A percentile compares a stretch with the other conserved stretches of the same genome.
phyloP scores from a whole-genome alignment of 306 rosid species.

The Malus asiatica region DNA sequence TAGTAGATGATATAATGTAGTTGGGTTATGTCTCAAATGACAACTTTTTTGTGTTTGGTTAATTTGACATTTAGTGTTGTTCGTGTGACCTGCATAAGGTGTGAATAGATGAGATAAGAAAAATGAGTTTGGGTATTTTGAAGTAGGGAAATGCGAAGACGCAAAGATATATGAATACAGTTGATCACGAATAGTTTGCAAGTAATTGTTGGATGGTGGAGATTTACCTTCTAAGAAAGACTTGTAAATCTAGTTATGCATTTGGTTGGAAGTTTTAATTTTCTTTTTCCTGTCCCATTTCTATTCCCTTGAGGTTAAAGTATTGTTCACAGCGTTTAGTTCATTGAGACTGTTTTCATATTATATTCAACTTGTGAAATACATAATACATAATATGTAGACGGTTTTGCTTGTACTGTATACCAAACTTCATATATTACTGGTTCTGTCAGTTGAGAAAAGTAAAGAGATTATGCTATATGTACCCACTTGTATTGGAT shows the following conservation, averaged over 20 bases:
- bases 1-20: neutral
- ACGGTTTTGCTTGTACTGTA: neutral
- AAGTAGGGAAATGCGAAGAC: neutral
- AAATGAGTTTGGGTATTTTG: neutral
- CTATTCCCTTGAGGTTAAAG: neutral
- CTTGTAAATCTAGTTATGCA: neutral
- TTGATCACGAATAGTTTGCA: neutral
- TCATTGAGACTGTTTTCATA: neutral
- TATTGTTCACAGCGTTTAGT: neutral
- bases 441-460: neutral
- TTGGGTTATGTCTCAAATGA: neutral
- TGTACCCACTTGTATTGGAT: neutral
- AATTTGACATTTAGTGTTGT: neutral
- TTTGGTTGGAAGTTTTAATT: neutral
- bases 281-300: neutral
- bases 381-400: neutral
- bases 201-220: neutral
- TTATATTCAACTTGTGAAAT: neutral
- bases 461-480: neutral
- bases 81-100: neutral
- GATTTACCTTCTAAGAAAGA: neutral
- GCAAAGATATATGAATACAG: neutral
- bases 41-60: too few species aligned
- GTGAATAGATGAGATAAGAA: neutral
- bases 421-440: neutral